phyloP scores from a whole-genome alignment of 345 rosid species.

The Schrenkiella parvula region DNA sequence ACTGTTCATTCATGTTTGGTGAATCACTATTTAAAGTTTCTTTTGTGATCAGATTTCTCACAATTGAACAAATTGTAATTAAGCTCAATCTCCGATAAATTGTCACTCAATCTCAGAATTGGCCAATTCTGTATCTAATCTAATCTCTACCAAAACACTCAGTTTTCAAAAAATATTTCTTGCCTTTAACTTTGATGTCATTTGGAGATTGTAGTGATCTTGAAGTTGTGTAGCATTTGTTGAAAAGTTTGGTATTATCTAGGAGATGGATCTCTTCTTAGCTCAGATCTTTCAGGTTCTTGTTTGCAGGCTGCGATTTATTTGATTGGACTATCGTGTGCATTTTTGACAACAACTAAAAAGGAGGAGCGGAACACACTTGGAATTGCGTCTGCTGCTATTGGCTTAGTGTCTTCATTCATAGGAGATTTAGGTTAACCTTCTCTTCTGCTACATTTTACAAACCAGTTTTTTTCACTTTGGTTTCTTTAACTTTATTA shows the following conservation, averaged over 20 bases:
- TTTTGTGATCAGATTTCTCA: neutral
- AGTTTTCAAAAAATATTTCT: too few relatives aligned
- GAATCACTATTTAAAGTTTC: neutral
- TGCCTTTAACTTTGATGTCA: neutral
- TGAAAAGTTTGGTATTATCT: neutral
- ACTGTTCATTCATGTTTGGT: neutral
- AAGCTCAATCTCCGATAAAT: neutral
- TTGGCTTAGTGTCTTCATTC: constrained; percentile 44
- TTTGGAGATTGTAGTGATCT: neutral
- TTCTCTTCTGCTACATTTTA: neutral
- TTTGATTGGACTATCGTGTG: constrained; percentile 32
- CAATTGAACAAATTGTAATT: neutral
- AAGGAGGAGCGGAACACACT: constrained; percentile 22
- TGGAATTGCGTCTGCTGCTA: constrained; percentile 37
- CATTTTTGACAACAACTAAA: constrained; percentile 27
- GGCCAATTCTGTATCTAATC: neutral
- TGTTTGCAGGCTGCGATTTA: constrained; percentile 44
- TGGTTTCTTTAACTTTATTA: neutral
- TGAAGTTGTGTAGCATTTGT: neutral
- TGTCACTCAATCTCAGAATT: neutral
- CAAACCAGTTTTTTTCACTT: neutral
- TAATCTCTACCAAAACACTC: neutral
- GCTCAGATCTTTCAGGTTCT: neutral
- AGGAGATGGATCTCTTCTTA: neutral
- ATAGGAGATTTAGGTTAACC: constrained; percentile 58